Conservation (phyloP, 345 rosid genomes). For the Syzygium grande region DNA sequence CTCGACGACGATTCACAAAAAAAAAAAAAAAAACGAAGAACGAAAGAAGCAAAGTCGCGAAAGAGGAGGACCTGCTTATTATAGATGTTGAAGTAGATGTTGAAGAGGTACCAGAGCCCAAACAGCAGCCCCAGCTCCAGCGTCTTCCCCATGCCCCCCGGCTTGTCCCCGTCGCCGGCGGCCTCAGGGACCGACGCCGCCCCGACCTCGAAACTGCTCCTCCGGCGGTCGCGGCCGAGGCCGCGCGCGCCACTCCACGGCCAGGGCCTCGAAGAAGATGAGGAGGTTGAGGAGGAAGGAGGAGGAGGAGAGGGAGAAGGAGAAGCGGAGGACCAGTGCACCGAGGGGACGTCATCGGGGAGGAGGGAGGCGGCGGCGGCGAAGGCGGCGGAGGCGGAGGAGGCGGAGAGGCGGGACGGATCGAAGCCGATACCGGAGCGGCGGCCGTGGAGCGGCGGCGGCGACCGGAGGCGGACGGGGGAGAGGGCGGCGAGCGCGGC, state of each 20-base stretch:
- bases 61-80: slow-evolving; percentile 82
- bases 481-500: slow-evolving; percentile 2
- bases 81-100: slow-evolving; percentile 98
- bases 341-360: background rate
- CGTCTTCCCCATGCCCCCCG: slow-evolving; percentile 30
- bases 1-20: background rate
- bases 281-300: slow-evolving; percentile 1
- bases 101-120: slow-evolving; percentile 85
- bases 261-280: slow-evolving; percentile 19
- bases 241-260: slow-evolving; percentile 58
- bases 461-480: background rate
- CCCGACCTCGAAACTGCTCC: slow-evolving; percentile 27
- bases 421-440: background rate
- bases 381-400: background rate
- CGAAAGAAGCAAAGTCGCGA: background rate
- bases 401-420: background rate
- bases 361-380: background rate
- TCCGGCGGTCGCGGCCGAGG: slow-evolving; percentile 4
- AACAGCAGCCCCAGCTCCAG: slow-evolving; percentile 69
- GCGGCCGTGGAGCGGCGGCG: background rate
- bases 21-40: background rate
- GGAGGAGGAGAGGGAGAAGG: slow-evolving; percentile 8
- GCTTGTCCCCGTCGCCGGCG: slow-evolving; percentile 39
- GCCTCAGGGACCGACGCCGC: slow-evolving; percentile 64
- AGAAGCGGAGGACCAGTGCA: slow-evolving; percentile 29